Conservation (phyloP, 805 yeast genomes). For the Ogataea nonfermentans region DNA sequence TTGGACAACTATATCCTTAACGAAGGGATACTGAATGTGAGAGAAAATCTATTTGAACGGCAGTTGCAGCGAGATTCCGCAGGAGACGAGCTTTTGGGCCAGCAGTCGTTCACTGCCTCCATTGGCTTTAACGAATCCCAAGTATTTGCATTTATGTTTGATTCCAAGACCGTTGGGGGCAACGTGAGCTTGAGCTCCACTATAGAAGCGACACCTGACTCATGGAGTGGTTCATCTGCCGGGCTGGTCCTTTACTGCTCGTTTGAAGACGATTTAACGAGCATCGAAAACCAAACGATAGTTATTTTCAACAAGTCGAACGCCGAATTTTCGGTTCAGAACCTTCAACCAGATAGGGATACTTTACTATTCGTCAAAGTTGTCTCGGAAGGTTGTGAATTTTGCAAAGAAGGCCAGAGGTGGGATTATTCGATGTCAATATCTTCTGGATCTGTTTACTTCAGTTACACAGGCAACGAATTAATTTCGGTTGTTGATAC, state of each 20-base stretch:
- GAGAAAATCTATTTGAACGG: constrained; percentile 2
- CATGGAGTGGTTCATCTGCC: constrained; percentile 5
- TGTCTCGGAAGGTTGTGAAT: constrained; percentile 22
- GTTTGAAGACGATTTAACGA: constrained; percentile 9
- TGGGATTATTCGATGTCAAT: constrained; percentile 70
- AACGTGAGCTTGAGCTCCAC: constrained; percentile 5
- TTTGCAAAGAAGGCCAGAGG: constrained; percentile 18
- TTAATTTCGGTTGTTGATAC: constrained; percentile 63
- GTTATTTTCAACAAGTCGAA: constrained; percentile 3
- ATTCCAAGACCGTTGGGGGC: background rate
- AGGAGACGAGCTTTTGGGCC: constrained; percentile 1
- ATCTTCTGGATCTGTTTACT: constrained; percentile 57
- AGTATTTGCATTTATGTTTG: constrained; percentile 14
- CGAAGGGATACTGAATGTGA: background rate
- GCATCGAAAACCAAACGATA: background rate
- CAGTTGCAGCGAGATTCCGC: background rate
- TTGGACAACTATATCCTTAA: background rate
- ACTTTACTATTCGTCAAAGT: constrained; percentile 15
- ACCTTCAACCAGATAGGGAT: background rate
- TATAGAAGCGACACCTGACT: constrained; percentile 3
- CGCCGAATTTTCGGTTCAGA: background rate
- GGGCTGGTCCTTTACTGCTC: constrained; percentile 9
- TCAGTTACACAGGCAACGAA: constrained; percentile 62
- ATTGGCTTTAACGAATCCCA: constrained; percentile 13
- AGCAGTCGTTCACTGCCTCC: constrained; percentile 6